Evolutionary conservation across 495 filamentous ascomycete genomes (phyloP), one percentile per base, ranked within the genome.

Genomic region (Pseudevernia furfuracea): DNA sequence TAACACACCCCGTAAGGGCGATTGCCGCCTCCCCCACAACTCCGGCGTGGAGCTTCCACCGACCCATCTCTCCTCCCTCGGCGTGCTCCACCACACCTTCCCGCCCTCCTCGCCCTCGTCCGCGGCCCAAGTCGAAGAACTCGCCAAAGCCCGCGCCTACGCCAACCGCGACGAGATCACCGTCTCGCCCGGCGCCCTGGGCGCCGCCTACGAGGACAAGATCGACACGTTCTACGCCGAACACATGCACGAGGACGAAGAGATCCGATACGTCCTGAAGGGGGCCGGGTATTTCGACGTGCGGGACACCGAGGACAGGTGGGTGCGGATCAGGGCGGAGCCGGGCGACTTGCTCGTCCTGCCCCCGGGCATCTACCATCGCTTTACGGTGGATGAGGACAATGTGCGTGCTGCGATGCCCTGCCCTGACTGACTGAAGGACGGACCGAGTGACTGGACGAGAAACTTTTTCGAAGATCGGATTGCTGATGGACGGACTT

Each of bases 221-320:
- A 89, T 97, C 66, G 90, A 89, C 77, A 83, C 71, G 60, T 97
- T 97, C 79, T 97, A 96, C 79, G 71, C 87, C 52, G 93, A 97
- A 80, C 93, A 97, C 75, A 75, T 97, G 71, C 93, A 97, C 71
- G 92, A 97, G 78, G 93, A 97, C 72, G 93, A 97, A 79, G 93
- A 97, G 85, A 97, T 97, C 62, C 82, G 93, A 19, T 97, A 96
- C 71, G 89, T 97, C 70, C 77, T 90, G 48, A 90, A 89, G 64
- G 93, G 93, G 3, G 78, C 81, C 57, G 93, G 93, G 3, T 97
- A 89, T 77, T 97, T 97, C 74, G 93, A 97, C 75, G 91, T 97
- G 12, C 79, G 93, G 21, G 61, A 74, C 61, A 53, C 38, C 3
- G 85, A 93, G 71, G 80, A 82, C 55, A 85, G 87, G 70, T 97